Conservation (phyloP, 768 basidiomycete species). For the Jaapia argillacea region DNA sequence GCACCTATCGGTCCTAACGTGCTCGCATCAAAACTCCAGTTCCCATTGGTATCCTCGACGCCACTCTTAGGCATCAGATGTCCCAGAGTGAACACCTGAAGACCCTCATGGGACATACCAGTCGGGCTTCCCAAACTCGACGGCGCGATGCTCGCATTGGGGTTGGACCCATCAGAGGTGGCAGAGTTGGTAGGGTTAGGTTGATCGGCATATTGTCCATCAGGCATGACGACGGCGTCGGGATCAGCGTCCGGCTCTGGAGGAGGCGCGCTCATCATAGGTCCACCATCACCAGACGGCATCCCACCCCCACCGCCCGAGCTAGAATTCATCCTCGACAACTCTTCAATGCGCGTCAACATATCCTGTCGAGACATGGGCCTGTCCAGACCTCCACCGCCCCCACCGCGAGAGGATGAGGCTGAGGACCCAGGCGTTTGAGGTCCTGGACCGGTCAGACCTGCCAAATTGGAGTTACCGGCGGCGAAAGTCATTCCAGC, state of each 20-base stretch:
- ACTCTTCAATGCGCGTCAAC: slow-evolving; percentile 42
- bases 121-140: not conserved
- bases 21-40: slow-evolving; percentile 47
- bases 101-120: slow-evolving; percentile 39
- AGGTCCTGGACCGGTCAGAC: not conserved
- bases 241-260: not conserved
- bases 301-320: slow-evolving; percentile 1
- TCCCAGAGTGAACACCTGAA: slow-evolving; percentile 76
- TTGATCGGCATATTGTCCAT: not conserved
- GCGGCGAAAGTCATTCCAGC: slow-evolving; percentile 27
- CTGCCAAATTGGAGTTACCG: not conserved
- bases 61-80: slow-evolving; percentile 56
- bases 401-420: slow-evolving; percentile 5
- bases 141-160: slow-evolving; percentile 1
- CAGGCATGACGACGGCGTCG: not conserved
- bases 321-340: slow-evolving; percentile 22
- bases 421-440: not conserved
- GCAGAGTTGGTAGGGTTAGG: not conserved
- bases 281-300: not conserved
- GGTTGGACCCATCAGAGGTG: not conserved
- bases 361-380: slow-evolving; percentile 33
- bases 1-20: slow-evolving; percentile 15
- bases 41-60: slow-evolving; percentile 41
- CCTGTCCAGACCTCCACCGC: slow-evolving; percentile 5
- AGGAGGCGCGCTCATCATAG: not conserved